Evolutionary conservation across 2,329 filamentous ascomycete genomes (phyloP).

Genomic region (Diaporthe ilicicola): DNA sequence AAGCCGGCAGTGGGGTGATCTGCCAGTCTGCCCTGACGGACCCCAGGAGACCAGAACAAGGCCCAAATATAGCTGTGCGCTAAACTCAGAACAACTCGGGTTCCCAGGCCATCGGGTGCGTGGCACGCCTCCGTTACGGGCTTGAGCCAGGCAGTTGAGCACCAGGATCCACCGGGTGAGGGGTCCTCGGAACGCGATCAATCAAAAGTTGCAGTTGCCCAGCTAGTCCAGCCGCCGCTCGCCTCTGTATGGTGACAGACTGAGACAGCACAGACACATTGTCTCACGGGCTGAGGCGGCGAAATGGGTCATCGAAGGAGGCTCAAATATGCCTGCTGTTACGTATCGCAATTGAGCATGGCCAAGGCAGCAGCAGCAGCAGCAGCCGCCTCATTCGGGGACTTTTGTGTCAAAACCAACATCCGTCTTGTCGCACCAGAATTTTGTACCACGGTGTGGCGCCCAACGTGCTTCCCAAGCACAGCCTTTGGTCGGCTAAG

Average conservation of each 20-base stretch:
- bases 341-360: background rate
- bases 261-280: background rate
- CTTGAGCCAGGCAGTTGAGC: slow-evolving; percentile 20
- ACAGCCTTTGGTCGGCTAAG: background rate
- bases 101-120: slow-evolving; percentile 33
- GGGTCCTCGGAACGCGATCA: slow-evolving; percentile 7
- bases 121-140: slow-evolving; percentile 1
- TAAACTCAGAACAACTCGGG: slow-evolving; percentile 31
- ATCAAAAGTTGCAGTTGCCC: background rate
- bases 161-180: slow-evolving; percentile 27
- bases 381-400: background rate
- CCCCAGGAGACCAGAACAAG: background rate
- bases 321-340: background rate
- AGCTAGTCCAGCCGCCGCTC: background rate
- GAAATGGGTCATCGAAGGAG: background rate
- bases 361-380: background rate
- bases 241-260: background rate
- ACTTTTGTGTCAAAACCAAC: slow-evolving; percentile 15
- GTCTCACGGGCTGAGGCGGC: background rate
- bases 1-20: slow-evolving; percentile 10
- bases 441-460: background rate
- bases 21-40: background rate
- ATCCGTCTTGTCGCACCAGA: background rate
- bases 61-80: slow-evolving; percentile 29
- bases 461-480: background rate